Evolutionary conservation across 164 flowering plant genomes (phyloP).

Genomic region (Piper longum): DNA sequence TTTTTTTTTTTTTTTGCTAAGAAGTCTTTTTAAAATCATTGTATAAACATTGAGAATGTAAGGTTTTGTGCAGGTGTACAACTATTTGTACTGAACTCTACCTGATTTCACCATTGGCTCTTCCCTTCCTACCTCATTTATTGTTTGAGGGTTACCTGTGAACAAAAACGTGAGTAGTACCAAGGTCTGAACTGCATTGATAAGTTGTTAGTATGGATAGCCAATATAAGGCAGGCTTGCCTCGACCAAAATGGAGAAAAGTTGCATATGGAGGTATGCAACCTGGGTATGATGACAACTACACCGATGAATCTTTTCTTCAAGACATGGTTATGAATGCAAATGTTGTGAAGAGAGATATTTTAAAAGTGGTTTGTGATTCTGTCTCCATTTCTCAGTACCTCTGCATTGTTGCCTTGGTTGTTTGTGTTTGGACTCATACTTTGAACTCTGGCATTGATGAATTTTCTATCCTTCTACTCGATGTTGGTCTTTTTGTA

Average conservation of each 20-base stretch:
- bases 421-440: constrained; percentile 73
- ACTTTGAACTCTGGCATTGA: constrained; percentile 47
- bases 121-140: no score
- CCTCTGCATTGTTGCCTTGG: constrained; percentile 72
- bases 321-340: constrained; percentile 94
- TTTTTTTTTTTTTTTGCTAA: no score
- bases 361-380: constrained; percentile 38
- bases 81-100: no score
- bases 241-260: constrained; percentile 64
- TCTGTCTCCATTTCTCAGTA: constrained; percentile 68
- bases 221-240: constrained; percentile 7
- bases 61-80: no score
- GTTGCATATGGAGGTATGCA: constrained; percentile 99
- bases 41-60: no score
- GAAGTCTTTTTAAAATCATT: no score
- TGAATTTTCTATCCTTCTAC: constrained; percentile 45
- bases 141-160: no score
- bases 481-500: constrained; percentile 56
- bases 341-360: constrained; percentile 54
- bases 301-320: constrained; percentile 85
- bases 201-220: constrained; percentile 7
- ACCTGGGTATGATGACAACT: constrained; percentile 83
- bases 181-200: no score
- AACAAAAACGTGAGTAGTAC: no score
- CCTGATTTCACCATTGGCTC: no score